Conservation (phyloP, 495 filamentous ascomycete genomes). For the Penicillium simplicissimum region DNA sequence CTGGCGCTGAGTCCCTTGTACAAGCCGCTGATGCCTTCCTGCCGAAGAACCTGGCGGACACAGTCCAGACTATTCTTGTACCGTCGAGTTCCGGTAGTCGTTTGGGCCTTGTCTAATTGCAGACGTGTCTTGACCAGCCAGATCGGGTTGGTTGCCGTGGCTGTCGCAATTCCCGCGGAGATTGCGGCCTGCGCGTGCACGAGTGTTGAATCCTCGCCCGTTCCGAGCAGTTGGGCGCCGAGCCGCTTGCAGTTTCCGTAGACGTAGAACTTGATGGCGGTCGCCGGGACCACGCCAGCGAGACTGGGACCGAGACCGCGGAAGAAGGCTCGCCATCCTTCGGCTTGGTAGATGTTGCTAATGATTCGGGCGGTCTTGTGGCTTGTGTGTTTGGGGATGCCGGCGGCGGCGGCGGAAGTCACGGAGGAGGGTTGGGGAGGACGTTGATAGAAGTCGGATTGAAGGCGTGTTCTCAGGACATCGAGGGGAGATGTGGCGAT, state of each 20-base stretch:
- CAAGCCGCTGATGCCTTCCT: constrained; percentile 75
- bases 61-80: constrained; percentile 87
- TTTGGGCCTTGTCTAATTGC: constrained; percentile 76
- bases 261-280: constrained; percentile 84
- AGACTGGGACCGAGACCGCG: constrained; percentile 88
- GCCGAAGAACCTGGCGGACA: constrained; percentile 67
- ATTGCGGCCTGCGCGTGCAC: constrained; percentile 75
- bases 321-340: constrained; percentile 84
- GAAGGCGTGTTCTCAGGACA: constrained; percentile 84
- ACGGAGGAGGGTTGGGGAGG: constrained; percentile 45
- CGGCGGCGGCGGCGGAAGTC: constrained; percentile 43
- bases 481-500: constrained; percentile 83
- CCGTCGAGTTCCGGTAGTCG: constrained; percentile 56
- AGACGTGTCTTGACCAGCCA: constrained; percentile 90
- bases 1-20: constrained; percentile 87
- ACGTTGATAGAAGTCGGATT: constrained; percentile 85
- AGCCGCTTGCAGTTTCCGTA: constrained; percentile 87
- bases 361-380: constrained; percentile 82
- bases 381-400: constrained; percentile 58
- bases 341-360: constrained; percentile 68
- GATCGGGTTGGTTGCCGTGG: constrained; percentile 87
- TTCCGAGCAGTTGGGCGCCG: constrained; percentile 64
- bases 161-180: constrained; percentile 73
- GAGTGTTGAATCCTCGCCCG: constrained; percentile 63
- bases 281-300: constrained; percentile 81